Base-by-base conservation (phyloP, 108 stramenopile species). In the Cyclotella baltica region DNA sequence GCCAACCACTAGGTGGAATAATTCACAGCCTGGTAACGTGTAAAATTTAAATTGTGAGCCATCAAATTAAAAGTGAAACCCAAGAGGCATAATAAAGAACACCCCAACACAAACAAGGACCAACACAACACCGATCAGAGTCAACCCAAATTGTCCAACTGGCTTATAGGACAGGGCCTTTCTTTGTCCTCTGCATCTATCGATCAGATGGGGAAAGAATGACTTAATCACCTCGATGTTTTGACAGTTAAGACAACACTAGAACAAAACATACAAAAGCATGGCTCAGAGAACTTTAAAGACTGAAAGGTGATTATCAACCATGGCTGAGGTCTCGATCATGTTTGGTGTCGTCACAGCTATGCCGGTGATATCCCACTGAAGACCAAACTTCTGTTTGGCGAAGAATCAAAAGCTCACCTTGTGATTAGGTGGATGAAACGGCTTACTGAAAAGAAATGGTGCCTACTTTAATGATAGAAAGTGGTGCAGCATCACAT, bases 191-290 rank as follows among this genome's bases (percentile, higher is more conserved):
- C 93, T 77, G 82, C 93, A 92, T 88, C 64, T 92, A 88, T 94
- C 93, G 91, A 88, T 92, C 83, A 90, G 93, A 94, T 90, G 91
- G 91, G 93, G 91, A 92, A 94, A 92, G 91, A 94, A 92, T 92
- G 84, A 86, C 77, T 92, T 82, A 83, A 89, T 92, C 91, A 50
- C 8, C 35, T 20, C 27, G 23, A 57, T 11, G 9, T 25, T 25
- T 57, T 57, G 56, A 15, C 56, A 57, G 56, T 8, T 16, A 62
- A 76, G 13, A 20, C 19, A 16, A 30, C 36, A 23, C 15, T 6
- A 61, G 19, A 35, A 57, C 58, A 34, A 67, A 22, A 0, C 52
- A 58, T 8, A 37, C 28, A 31, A 9, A 20, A 0, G 16, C 15
- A 36, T 67, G 78, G 80, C 73, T 80, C 80, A 62, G 80, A 80